These are phyloP conservation scores for Hypericum perforatum DNA, from an alignment of 345 rosid species.

Conservation along the genomic window DNA sequence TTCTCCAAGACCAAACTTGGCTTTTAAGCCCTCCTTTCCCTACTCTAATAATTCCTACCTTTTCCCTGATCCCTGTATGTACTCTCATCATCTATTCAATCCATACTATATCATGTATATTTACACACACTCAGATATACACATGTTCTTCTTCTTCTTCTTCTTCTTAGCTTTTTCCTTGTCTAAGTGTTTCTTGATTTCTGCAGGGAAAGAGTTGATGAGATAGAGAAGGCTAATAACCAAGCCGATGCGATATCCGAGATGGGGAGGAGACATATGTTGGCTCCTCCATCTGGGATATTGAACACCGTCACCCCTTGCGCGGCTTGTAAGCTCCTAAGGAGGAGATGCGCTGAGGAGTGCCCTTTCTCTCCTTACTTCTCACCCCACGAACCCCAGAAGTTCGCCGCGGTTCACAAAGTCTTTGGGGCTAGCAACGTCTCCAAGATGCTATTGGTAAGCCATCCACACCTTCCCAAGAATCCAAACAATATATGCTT, in stretches of 20 bases:
- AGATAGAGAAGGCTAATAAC: conserved; percentile 45
- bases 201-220: conserved; percentile 70
- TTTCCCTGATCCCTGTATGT: conserved; percentile 16
- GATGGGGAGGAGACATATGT: conserved; percentile 50
- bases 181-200: neutral
- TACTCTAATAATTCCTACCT: conserved; percentile 17
- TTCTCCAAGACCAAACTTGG: conserved; percentile 37
- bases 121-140: conserved; percentile 88
- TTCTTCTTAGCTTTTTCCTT: neutral
- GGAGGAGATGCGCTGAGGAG: conserved; percentile 7
- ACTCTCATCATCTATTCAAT: conserved; percentile 13
- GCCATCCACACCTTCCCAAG: neutral
- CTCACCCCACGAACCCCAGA: conserved; percentile 8
- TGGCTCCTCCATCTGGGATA: neutral
- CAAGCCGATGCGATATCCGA: conserved; percentile 56
- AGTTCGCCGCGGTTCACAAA: neutral
- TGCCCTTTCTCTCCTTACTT: conserved; percentile 13
- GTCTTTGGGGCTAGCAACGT: conserved; percentile 4
- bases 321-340: conserved; percentile 8
- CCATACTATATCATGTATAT: conserved; percentile 70
- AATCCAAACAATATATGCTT: neutral
- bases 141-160: neutral
- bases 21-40: conserved; percentile 56
- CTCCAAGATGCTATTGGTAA: conserved; percentile 4
- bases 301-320: conserved; percentile 38